These are phyloP conservation scores for Globisporangium heterothallicum DNA, from an alignment of 352 stramenopile genomes.

Conservation along the genomic window DNA sequence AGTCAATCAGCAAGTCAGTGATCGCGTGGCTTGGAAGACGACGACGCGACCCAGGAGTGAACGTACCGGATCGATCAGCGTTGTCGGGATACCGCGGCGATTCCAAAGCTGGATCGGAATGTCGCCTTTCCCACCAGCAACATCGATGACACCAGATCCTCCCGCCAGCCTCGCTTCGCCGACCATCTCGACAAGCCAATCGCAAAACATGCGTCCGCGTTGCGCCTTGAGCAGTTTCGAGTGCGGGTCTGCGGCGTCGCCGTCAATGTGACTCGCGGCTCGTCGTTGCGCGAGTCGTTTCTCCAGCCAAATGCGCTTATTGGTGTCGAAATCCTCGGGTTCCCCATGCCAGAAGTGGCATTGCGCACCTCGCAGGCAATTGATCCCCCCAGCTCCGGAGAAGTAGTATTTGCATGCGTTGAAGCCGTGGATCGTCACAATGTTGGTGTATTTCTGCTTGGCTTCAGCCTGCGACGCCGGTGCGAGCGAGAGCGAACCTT, in stretches of 20 bases:
- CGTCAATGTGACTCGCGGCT: conserved; percentile 42
- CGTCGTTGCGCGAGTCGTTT: conserved; percentile 63
- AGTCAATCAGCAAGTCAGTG: background rate
- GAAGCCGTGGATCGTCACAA: conserved; percentile 70
- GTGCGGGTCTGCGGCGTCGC: conserved; percentile 55
- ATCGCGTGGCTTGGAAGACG: background rate
- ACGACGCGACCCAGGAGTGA: background rate
- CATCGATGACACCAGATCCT: conserved; percentile 76
- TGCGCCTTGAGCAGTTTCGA: conserved; percentile 69
- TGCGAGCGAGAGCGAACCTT: conserved; percentile 39
- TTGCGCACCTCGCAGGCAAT: conserved; percentile 57
- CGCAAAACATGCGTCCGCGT: conserved; percentile 68
- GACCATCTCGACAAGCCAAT: conserved; percentile 76
- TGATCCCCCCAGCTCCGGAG: conserved; percentile 44
- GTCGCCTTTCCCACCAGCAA: conserved; percentile 85
- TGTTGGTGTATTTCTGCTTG: conserved; percentile 76
- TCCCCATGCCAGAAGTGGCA: conserved; percentile 82
- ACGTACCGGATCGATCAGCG: conserved; percentile 79
- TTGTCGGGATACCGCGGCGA: conserved; percentile 66
- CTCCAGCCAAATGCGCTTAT: conserved; percentile 58
- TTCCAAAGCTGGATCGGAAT: conserved; percentile 84
- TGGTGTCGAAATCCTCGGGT: conserved; percentile 52
- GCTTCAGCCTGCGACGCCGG: conserved; percentile 43
- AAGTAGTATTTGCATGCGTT: conserved; percentile 88
- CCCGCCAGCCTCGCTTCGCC: conserved; percentile 30